These are phyloP conservation scores for Datisca glomerata DNA, from an alignment of 306 rosid genomes.

Conservation along the genomic window DNA sequence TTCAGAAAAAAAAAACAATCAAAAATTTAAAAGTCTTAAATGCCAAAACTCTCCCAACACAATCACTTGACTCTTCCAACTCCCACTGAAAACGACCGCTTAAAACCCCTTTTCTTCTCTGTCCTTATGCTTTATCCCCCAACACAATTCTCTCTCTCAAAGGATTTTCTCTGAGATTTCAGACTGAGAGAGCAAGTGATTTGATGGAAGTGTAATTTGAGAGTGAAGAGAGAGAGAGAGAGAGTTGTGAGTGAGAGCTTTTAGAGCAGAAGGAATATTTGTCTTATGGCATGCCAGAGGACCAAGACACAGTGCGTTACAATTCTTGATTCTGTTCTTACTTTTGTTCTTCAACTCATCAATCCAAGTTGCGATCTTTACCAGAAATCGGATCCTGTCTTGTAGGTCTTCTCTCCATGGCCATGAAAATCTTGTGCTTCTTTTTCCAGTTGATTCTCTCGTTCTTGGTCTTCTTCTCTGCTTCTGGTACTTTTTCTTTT, in stretches of 20 bases:
- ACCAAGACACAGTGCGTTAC: conserved; percentile 25
- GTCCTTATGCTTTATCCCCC: no score
- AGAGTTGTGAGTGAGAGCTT: conserved; percentile 5
- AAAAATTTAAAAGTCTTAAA: no score
- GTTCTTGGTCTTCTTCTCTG: conserved; percentile 36
- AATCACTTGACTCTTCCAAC: no score
- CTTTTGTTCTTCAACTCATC: conserved; percentile 27
- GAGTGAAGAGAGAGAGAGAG: conserved; percentile 2
- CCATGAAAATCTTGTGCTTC: conserved; percentile 27
- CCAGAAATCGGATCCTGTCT: conserved; percentile 14
- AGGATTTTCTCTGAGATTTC: no score
- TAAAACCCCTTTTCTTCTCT: no score
- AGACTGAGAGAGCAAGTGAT: no score
- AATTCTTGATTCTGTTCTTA: conserved; percentile 20
- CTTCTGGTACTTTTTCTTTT: conserved; percentile 36
- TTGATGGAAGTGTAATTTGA: no score
- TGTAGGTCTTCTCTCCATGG: conserved; percentile 12
- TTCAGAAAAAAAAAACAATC: no score
- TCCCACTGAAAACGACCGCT: no score
- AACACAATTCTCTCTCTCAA: no score
- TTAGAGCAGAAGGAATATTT: conserved; percentile 16
- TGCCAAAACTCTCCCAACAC: no score
- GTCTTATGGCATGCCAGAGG: conserved; percentile 63
- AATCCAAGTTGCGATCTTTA: conserved; percentile 15
- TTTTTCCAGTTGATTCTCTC: conserved; percentile 16